Evolutionary conservation across 345 rosid species (phyloP).

Genomic region (Hypericum perforatum): DNA sequence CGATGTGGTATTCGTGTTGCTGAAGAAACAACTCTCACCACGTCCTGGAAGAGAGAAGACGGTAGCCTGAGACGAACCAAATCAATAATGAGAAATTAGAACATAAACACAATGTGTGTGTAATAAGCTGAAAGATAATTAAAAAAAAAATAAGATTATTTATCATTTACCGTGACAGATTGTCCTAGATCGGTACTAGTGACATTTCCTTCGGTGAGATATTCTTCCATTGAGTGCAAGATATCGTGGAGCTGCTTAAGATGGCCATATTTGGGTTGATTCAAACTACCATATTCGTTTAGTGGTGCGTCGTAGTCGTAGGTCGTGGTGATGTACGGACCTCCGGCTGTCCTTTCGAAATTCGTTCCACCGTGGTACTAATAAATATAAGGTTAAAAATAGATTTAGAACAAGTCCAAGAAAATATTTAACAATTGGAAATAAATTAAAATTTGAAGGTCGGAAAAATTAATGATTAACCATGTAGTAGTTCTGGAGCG

Average conservation of each 20-base stretch:
- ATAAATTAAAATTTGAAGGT: too few relatives aligned
- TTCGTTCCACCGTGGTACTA: conserved; percentile 18
- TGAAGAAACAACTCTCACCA: too few relatives aligned
- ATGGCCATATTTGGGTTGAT: conserved; percentile 29
- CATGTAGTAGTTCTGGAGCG: conserved; percentile 16
- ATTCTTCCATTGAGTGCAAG: conserved; percentile 3
- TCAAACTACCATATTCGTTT: conserved; percentile 13
- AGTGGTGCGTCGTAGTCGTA: conserved; percentile 19
- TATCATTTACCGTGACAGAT: too few relatives aligned
- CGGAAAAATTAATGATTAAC: not conserved
- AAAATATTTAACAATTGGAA: not conserved
- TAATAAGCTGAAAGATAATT: too few relatives aligned
- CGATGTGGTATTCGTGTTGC: too few relatives aligned
- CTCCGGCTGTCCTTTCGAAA: conserved; percentile 10
- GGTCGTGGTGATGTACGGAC: conserved; percentile 14
- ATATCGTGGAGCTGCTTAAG: conserved; percentile 13
- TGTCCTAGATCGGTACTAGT: too few relatives aligned
- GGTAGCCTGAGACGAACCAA: too few relatives aligned
- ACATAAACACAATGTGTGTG: too few relatives aligned
- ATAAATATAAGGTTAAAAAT: not conserved
- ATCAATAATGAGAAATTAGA: too few relatives aligned
- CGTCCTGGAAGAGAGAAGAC: too few relatives aligned
- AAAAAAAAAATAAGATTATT: too few relatives aligned
- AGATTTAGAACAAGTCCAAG: not conserved
- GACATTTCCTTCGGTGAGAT: conserved; percentile 1